phyloP scores from a whole-genome alignment of 345 rosid genomes.

The Brassica nigra region DNA sequence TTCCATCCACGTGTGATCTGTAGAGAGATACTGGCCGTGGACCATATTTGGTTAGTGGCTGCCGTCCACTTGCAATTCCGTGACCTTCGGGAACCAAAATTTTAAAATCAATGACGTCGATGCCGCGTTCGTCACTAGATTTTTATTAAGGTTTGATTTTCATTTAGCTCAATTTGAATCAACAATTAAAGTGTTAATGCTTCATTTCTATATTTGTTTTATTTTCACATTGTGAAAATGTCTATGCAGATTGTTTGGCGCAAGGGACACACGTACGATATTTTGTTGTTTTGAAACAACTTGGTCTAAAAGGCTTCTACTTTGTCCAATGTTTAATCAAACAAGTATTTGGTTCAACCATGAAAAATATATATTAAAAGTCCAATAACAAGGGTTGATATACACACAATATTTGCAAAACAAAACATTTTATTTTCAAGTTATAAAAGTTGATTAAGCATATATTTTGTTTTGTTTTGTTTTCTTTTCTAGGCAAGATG shows the following conservation, averaged over 20 bases:
- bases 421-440: not conserved
- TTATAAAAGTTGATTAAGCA: not conserved
- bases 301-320: not conserved
- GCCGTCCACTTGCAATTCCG: constrained; percentile 27
- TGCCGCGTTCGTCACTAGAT: not conserved
- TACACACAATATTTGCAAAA: not conserved
- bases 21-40: not conserved
- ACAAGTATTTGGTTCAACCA: not conserved
- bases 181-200: not conserved
- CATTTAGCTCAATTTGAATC: not conserved
- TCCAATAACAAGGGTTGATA: not conserved
- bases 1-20: constrained; percentile 23
- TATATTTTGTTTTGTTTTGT: not conserved
- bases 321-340: not conserved
- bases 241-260: not conserved
- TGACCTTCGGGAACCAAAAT: not conserved
- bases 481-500: not conserved
- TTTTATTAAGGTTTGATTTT: not conserved
- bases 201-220: not conserved
- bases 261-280: not conserved
- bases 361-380: not conserved
- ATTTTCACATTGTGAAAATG: not conserved
- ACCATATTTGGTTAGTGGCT: not conserved
- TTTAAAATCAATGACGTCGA: not conserved
- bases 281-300: not conserved